A percentile compares a stretch with the other conserved stretches of the same genome.
phyloP scores from a whole-genome alignment of 495 filamentous ascomycete species.

The Aspergillus nidulans region DNA sequence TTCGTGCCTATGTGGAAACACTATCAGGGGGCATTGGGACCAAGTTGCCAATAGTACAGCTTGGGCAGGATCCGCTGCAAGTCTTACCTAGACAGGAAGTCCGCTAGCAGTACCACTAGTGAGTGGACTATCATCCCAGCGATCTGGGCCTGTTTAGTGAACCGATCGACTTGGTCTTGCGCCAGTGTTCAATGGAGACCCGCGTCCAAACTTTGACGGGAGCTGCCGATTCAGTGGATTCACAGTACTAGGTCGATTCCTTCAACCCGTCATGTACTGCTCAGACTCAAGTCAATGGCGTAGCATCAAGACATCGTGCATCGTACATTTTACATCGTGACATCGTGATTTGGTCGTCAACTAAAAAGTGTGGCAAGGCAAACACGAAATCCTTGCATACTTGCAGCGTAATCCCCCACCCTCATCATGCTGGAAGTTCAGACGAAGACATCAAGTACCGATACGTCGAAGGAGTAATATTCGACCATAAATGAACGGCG shows the following conservation, averaged over 20 bases:
- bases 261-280: background rate
- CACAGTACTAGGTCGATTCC: no score
- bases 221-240: background rate
- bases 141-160: background rate
- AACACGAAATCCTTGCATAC: background rate
- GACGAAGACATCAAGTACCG: background rate
- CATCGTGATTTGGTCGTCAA: no score
- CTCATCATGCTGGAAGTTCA: background rate
- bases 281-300: background rate
- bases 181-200: background rate
- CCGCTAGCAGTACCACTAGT: no score
- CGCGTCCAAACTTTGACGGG: background rate
- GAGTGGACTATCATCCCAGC: background rate
- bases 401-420: background rate
- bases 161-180: background rate
- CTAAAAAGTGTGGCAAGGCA: background rate
- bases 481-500: background rate
- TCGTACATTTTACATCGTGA: no score
- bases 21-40: background rate
- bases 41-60: background rate
- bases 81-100: background rate
- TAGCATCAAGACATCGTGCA: no score
- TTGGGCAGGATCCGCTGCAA: background rate
- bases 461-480: background rate
- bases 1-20: background rate